phyloP scores from a whole-genome alignment of 371 early-diverging fungal species.

The Rhizopus stolonifer region DNA sequence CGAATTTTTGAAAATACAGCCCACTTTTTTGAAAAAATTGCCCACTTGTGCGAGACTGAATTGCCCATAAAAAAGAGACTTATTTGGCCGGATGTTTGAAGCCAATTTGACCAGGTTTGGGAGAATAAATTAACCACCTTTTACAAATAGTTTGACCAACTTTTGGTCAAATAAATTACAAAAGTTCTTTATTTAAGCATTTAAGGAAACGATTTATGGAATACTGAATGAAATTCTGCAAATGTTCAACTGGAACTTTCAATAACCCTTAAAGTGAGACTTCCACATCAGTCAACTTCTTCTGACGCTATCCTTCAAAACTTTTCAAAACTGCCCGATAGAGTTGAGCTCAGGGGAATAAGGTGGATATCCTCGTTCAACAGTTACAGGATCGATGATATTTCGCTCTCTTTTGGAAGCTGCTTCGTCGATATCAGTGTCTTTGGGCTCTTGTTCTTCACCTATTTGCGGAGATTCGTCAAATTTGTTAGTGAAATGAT shows the following conservation, averaged over 20 bases:
- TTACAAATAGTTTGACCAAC: no score
- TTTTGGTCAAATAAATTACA: no score
- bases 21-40: no score
- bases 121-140: neutral
- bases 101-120: conserved; percentile 1
- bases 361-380: no score
- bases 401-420: conserved; percentile 15
- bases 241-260: no score
- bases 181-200: no score
- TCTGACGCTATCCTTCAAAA: conserved; percentile 13
- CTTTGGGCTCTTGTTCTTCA: conserved; percentile 18
- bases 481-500: conserved; percentile 16
- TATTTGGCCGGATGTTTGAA: neutral
- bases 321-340: conserved; percentile 7
- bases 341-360: no score
- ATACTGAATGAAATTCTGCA: no score
- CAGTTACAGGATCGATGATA: neutral
- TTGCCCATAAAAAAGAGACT: conserved; percentile 6
- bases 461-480: conserved; percentile 14
- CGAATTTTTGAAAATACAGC: no score
- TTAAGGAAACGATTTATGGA: no score
- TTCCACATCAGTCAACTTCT: conserved; percentile 8
- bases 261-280: neutral
- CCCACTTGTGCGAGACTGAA: conserved; percentile 2
- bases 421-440: conserved; percentile 17